phyloP scores from a whole-genome alignment of 805 yeast species.

The Yarrowia alimentaria region DNA sequence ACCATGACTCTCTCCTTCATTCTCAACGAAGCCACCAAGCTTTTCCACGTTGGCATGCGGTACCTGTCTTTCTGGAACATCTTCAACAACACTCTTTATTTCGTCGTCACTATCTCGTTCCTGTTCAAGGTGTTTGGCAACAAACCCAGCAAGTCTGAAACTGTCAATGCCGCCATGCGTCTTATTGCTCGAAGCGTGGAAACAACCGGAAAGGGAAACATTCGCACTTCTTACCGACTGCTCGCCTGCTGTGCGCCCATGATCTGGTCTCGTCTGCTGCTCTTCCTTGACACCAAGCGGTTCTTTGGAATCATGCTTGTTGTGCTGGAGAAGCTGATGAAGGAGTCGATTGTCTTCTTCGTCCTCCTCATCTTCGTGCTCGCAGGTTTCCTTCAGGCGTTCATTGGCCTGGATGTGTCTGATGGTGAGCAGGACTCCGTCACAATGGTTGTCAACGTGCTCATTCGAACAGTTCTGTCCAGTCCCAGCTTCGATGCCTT shows the following conservation, averaged over 20 bases:
- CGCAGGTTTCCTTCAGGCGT: conserved; percentile 81
- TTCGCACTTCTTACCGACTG: conserved; percentile 61
- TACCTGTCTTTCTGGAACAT: conserved; percentile 77
- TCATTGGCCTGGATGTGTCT: conserved; percentile 80
- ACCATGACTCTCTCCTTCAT: conserved; percentile 65
- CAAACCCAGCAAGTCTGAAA: background rate
- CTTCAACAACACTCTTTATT: conserved; percentile 69
- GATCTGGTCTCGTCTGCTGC: conserved; percentile 76
- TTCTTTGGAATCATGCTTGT: conserved; percentile 90
- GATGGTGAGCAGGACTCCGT: conserved; percentile 83
- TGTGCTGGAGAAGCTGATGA: conserved; percentile 80
- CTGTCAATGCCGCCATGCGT: too few species aligned
- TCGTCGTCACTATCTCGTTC: conserved; percentile 43
- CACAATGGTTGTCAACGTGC: conserved; percentile 55
- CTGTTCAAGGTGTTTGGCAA: conserved; percentile 7
- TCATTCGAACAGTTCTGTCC: conserved; percentile 71
- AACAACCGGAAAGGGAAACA: too few species aligned
- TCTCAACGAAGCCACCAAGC: conserved; percentile 64
- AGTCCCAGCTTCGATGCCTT: conserved; percentile 71
- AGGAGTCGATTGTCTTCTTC: conserved; percentile 80
- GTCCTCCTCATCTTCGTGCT: conserved; percentile 67
- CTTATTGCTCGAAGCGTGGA: too few species aligned
- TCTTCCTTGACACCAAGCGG: conserved; percentile 72
- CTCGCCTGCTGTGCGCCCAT: conserved; percentile 81
- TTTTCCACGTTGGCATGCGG: conserved; percentile 71